These are phyloP conservation scores for Pseudonitzschia multiseries DNA, from an alignment of 108 stramenopile genomes.

Conservation along the genomic window DNA sequence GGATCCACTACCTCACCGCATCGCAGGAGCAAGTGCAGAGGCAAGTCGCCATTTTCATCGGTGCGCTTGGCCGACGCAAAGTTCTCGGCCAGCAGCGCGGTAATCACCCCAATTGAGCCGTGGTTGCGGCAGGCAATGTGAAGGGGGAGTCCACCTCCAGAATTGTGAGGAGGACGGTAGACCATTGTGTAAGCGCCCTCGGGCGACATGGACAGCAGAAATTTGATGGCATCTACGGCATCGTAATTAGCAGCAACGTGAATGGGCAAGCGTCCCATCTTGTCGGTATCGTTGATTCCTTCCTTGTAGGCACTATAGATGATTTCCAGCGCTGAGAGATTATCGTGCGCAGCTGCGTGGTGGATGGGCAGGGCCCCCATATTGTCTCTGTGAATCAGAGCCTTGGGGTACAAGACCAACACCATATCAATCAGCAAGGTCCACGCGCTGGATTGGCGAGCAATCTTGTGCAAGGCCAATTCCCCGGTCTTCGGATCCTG, in stretches of 20 bases:
- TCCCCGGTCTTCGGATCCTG: constrained; percentile 72
- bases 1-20: constrained; percentile 85
- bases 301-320: constrained; percentile 89
- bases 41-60: constrained; percentile 87
- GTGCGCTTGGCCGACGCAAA: constrained; percentile 82
- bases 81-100: constrained; percentile 72
- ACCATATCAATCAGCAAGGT: constrained; percentile 85
- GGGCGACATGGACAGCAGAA: constrained; percentile 72
- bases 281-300: constrained; percentile 81
- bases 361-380: constrained; percentile 89
- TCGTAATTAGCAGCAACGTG: constrained; percentile 87
- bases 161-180: constrained; percentile 62
- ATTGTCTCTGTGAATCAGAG: constrained; percentile 80
- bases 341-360: constrained; percentile 81
- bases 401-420: constrained; percentile 85
- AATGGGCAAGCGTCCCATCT: constrained; percentile 76
- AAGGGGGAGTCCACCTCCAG: constrained; percentile 78
- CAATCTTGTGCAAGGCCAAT: constrained; percentile 85
- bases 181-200: constrained; percentile 84
- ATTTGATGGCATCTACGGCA: constrained; percentile 85
- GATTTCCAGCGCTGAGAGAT: constrained; percentile 79
- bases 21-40: constrained; percentile 81
- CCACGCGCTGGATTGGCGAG: constrained; percentile 75
- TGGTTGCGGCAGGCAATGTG: constrained; percentile 85
- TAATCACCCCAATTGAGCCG: constrained; percentile 85